These are phyloP conservation scores for Phaffia rhodozyma DNA, from an alignment of 1,284 basidiomycete genomes.

Conservation along the genomic window DNA sequence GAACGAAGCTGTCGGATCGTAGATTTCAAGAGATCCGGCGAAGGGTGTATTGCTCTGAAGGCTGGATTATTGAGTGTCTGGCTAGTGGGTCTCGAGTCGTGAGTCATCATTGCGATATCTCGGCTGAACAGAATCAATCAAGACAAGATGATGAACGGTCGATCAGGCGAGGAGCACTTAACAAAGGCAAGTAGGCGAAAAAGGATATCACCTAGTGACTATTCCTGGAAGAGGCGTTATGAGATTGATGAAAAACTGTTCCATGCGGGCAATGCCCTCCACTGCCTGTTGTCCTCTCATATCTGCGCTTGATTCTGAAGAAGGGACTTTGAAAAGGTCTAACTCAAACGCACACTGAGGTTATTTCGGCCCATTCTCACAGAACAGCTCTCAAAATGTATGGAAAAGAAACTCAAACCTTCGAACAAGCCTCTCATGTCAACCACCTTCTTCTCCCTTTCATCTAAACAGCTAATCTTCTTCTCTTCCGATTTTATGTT, in stretches of 20 bases:
- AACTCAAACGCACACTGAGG: background rate
- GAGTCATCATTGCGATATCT: too few relatives aligned
- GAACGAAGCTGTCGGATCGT: too few relatives aligned
- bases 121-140: too few relatives aligned
- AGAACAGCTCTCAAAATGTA: background rate
- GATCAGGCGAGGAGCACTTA: too few relatives aligned
- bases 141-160: too few relatives aligned
- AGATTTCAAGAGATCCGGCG: too few relatives aligned
- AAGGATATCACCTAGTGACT: background rate
- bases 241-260: background rate
- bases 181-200: background rate
- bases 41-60: too few relatives aligned
- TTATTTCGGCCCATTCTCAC: background rate
- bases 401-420: background rate
- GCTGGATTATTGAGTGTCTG: too few relatives aligned
- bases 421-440: conserved; percentile 1
- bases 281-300: too few relatives aligned
- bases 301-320: background rate
- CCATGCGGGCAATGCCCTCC: too few relatives aligned
- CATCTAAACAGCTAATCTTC: background rate
- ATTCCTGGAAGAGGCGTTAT: background rate
- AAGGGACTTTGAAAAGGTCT: background rate
- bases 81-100: too few relatives aligned
- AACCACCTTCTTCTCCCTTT: background rate
- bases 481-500: background rate